Evolutionary conservation across 768 basidiomycete genomes (phyloP), one percentile per base, ranked within the genome.

Genomic region (Gymnopilus dilepis): DNA sequence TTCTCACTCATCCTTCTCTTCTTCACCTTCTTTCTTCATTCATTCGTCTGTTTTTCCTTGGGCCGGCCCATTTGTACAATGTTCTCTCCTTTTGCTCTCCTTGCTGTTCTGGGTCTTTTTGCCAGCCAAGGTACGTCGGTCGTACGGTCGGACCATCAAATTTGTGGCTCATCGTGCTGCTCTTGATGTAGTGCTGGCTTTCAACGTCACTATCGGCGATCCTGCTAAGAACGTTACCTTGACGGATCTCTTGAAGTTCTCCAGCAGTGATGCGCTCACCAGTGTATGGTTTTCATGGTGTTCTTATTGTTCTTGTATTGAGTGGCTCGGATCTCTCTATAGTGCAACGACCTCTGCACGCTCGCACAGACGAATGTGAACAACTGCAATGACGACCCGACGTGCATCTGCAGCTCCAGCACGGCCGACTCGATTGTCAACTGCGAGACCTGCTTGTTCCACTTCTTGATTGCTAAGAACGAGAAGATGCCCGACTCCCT

Each of bases 401-500:
- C 63, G 19, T 92, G 90, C 70, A 78, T 90, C 24, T 92, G 91
- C 77, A 67, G 60, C 17, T 60, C 73, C 13, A 68, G 61, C 7
- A 82, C 82, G 3, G 78, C 85, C 31, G 59, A 70, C 0, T 65
- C 74, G 1, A 72, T 92, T 58, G 73, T 78, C 1, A 52, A 67
- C 33, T 90, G 90, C 74, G 82, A 92, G 71, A 84, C 87, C 67
- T 92, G 90, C 78, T 82, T 89, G 80, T 86, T 89, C 69, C 70
- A 73, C 41, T 75, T 76, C 59, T 74, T 91, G 26, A 81, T 93
- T 64, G 67, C 68, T 8, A 73, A 74, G 34, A 87, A 87, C 69
- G 69, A 77, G 58, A 77, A 71, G 22, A 73, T 78, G 59, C 78
- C 82, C 9, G 85, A 89, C 70, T 74, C 78, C 52, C 77, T 79